Percentiles rank a stretch among this genome's conserved stretches.
Evolutionary conservation across 2,329 filamentous ascomycete species (phyloP).

Genomic region (Ustulina deusta): DNA sequence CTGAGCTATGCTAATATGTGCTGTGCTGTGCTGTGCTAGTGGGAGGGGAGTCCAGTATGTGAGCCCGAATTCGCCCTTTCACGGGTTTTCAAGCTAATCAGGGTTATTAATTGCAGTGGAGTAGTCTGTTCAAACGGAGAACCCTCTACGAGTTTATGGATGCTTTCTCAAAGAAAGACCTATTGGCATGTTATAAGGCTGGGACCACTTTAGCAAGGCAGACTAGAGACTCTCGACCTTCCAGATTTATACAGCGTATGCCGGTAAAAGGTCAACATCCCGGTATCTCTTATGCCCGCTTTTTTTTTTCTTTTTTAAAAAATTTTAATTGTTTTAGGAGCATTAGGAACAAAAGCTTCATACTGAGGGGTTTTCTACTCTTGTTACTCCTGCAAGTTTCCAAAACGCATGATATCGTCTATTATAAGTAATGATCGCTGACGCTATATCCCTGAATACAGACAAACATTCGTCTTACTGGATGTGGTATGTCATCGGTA

Average conservation of each 20-base stretch:
- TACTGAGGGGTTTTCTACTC: not conserved
- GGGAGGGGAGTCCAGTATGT: not conserved
- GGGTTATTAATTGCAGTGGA: not conserved
- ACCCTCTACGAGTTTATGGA: not conserved
- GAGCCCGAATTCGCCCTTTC: not conserved
- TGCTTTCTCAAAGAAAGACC: not conserved
- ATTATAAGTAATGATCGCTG: not conserved
- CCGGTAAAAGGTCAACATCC: not conserved
- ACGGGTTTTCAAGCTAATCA: not conserved
- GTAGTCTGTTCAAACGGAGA: not conserved
- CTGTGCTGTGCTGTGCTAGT: not conserved
- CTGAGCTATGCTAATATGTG: not conserved
- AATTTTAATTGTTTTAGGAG: too few relatives aligned
- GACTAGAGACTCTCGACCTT: too few relatives aligned
- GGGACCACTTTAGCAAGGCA: not conserved
- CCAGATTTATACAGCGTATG: not conserved
- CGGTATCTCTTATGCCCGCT: not conserved
- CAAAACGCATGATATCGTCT: not conserved
- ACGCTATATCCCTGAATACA: not conserved
- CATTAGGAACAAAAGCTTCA: too few relatives aligned
- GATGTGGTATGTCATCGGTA: slow-evolving; percentile 12
- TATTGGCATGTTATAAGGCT: not conserved
- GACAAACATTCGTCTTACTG: not conserved
- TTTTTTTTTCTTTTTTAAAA: too few relatives aligned
- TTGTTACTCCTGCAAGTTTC: not conserved